A percentile compares a stretch with the other conserved stretches of the same genome.
These are phyloP conservation scores for Sequoia sempervirens DNA, from an alignment of 75 land plant genomes.

Conservation along the genomic window DNA sequence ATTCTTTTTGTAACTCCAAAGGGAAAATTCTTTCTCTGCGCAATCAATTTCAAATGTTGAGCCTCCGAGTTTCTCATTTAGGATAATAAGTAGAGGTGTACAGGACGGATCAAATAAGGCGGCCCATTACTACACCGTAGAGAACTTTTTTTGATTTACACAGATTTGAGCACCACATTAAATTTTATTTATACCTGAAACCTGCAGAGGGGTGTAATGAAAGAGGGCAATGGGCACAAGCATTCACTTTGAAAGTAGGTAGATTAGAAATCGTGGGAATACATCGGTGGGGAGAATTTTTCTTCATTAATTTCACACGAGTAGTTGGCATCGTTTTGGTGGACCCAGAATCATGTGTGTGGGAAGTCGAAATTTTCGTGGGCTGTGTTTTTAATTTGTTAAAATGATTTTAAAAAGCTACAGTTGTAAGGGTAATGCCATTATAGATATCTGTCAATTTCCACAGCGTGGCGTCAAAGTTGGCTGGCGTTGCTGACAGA, in stretches of 20 bases:
- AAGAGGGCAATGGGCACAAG: background rate
- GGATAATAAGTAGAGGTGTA: background rate
- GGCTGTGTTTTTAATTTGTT: background rate
- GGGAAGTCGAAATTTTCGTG: background rate
- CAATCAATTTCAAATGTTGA: background rate
- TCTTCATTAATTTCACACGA: background rate
- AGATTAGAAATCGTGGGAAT: background rate
- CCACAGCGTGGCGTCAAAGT: background rate
- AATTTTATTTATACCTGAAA: background rate
- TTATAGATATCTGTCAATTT: conserved; percentile 1
- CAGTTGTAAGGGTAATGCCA: background rate
- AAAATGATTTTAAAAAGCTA: background rate
- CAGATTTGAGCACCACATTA: background rate
- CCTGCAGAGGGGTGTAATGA: background rate
- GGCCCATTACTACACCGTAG: background rate
- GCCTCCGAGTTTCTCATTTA: background rate
- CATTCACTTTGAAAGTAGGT: background rate
- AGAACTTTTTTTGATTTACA: background rate
- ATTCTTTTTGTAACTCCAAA: background rate
- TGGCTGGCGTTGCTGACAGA: background rate
- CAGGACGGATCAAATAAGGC: background rate
- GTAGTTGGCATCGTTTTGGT: background rate
- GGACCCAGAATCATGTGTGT: background rate
- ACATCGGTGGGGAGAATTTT: background rate
- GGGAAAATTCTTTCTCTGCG: too few relatives aligned